Base-by-base conservation (phyloP, 768 basidiomycete genomes). In the Pulveroboletus sp. region DNA sequence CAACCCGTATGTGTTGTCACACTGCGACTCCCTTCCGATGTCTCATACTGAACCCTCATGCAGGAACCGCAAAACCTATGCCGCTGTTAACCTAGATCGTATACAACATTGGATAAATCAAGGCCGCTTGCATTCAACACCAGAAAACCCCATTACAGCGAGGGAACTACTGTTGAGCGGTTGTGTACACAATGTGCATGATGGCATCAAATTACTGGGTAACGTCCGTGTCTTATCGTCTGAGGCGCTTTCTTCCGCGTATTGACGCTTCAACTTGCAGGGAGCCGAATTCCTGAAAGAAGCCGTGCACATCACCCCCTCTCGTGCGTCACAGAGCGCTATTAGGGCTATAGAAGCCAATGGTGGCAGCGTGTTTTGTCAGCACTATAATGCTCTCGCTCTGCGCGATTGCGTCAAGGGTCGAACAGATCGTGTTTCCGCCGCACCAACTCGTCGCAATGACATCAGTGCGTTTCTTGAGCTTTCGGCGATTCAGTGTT, bases 31-130 rank as follows among this genome's bases (percentile, higher is more conserved):
- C 26, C 17, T 46, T 26, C 30, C 38, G 15, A 11, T 11, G 31
- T 48, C 39, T 46, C 31, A 37, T 30, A 8, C 39, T 47, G 13
- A 54, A 43, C n/a, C 18, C 15, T 8, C n/a, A 15, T 32, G 28
- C 58, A 96, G 93, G 48, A 87, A 82, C 54, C 77, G 73, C 43
- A 86, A 84, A 64, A 80, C 72, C 6, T 94, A 81, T 71, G 87
- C 89, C 5, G 84, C 90, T 2, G 76, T 98, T 13, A 93, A 94
- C 57, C 74, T 98, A 33, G 84, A 93, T 64, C 79, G 87, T 44
- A 79, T 99, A 57, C 93, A 95, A 58, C 74, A 86, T 64, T 98
- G 91, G 90, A 84, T 99, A 63, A 82, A 90, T 59, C 80, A 84
- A 63, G 89, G 90, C 5, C 81, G 90, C 40, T 72, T 98, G 41